Conservation (phyloP, 257 asterid species). For the Solanum appendiculatum region DNA sequence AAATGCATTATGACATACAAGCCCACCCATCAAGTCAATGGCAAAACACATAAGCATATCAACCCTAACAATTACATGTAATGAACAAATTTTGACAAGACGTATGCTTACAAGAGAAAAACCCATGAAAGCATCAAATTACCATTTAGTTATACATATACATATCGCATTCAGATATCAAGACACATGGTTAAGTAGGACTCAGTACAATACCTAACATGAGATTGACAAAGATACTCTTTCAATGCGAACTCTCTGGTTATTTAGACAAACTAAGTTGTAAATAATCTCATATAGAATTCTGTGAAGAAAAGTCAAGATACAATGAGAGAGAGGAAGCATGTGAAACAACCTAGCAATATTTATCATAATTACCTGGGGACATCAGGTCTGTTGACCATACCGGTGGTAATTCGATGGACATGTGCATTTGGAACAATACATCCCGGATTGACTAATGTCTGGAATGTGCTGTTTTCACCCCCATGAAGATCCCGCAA, state of each 20-base stretch:
- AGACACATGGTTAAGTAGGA: not conserved
- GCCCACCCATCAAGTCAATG: not conserved
- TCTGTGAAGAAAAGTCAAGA: not conserved
- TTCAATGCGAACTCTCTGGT: not conserved
- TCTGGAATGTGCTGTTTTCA: conserved; percentile 73
- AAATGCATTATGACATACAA: not conserved
- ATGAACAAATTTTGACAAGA: not conserved
- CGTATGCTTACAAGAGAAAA: not conserved
- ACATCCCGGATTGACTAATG: conserved; percentile 72
- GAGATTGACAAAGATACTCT: not conserved
- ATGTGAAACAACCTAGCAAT: not conserved
- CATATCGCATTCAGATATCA: not conserved
- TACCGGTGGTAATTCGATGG: conserved; percentile 58
- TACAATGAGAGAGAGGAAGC: not conserved
- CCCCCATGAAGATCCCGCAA: conserved; percentile 90
- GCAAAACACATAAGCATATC: not conserved
- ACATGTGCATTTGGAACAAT: conserved; percentile 39
- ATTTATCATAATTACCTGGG: conserved; percentile 46
- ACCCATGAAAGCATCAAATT: not conserved
- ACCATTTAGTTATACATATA: not conserved
- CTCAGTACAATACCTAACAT: not conserved
- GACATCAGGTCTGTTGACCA: conserved; percentile 60
- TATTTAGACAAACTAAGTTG: not conserved
- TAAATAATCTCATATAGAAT: not conserved
- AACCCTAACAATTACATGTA: not conserved